A percentile compares a stretch with the other conserved stretches of the same genome.
phyloP scores from a whole-genome alignment of 345 rosid species.

The Hirschfeldia incana region DNA sequence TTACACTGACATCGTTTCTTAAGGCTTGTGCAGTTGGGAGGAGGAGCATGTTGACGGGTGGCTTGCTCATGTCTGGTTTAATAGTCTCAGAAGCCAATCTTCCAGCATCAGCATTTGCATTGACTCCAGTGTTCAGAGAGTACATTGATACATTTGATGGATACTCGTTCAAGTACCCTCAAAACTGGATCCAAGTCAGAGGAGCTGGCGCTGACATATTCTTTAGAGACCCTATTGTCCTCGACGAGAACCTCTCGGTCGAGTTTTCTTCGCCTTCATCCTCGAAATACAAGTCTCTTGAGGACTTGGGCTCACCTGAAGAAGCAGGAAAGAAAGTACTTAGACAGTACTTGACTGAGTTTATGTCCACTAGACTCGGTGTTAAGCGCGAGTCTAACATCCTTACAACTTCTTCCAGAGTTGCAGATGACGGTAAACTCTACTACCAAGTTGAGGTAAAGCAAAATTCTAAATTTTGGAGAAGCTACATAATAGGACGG shows the following conservation, averaged over 20 bases:
- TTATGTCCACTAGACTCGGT: conserved; percentile 96
- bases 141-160: conserved; percentile 89
- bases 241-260: conserved; percentile 81
- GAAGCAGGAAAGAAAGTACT: conserved; percentile 86
- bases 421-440: conserved; percentile 90
- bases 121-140: conserved; percentile 61
- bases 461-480: background rate
- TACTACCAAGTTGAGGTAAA: conserved; percentile 89
- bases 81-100: conserved; percentile 45
- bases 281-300: conserved; percentile 70
- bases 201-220: conserved; percentile 96
- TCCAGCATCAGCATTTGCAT: conserved; percentile 43
- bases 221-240: conserved; percentile 84
- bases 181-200: conserved; percentile 84
- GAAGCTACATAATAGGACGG: background rate
- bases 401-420: conserved; percentile 67
- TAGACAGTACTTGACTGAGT: conserved; percentile 86
- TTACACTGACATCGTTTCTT: conserved; percentile 37
- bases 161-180: conserved; percentile 83
- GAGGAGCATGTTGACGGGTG: conserved; percentile 46
- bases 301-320: conserved; percentile 79
- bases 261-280: conserved; percentile 98
- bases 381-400: conserved; percentile 71
- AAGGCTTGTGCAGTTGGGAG: conserved; percentile 83
- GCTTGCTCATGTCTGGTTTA: conserved; percentile 57